These are phyloP conservation scores for Intubia oerlemansii DNA, from an alignment of 2,329 filamentous ascomycete genomes.

Conservation along the genomic window DNA sequence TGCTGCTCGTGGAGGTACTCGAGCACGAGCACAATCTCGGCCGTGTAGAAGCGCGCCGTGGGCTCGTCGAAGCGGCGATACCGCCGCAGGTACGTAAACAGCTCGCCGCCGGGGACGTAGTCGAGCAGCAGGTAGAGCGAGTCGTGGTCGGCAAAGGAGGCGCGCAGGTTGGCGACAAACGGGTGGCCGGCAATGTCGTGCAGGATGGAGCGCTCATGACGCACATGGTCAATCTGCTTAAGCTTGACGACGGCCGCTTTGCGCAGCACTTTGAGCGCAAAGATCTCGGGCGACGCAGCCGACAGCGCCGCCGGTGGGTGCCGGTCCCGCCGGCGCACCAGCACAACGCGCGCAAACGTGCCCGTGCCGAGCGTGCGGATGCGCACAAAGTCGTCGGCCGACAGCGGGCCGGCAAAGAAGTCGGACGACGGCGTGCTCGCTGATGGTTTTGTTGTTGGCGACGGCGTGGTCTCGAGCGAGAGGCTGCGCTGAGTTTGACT, in stretches of 20 bases:
- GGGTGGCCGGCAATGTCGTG: slow-evolving; percentile 59
- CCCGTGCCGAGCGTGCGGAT: slow-evolving; percentile 64
- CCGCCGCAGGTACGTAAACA: slow-evolving; percentile 64
- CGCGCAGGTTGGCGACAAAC: slow-evolving; percentile 61
- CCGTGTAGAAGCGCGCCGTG: slow-evolving; percentile 62
- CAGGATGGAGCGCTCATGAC: slow-evolving; percentile 62
- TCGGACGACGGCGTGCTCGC: not conserved
- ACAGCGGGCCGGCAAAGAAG: too few relatives aligned
- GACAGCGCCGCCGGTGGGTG: too few relatives aligned
- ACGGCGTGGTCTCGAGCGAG: too few relatives aligned
- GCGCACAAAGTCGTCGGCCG: slow-evolving; percentile 42
- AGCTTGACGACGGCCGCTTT: slow-evolving; percentile 56
- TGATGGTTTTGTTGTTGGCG: too few relatives aligned
- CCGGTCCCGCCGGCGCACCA: slow-evolving; percentile 35
- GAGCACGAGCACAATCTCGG: slow-evolving; percentile 64
- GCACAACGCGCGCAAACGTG: slow-evolving; percentile 66
- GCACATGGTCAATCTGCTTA: slow-evolving; percentile 73
- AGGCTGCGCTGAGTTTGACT: too few relatives aligned
- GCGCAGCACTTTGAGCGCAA: slow-evolving; percentile 60
- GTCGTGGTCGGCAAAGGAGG: slow-evolving; percentile 60
- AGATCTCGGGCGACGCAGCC: slow-evolving; percentile 42
- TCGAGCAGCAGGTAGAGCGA: slow-evolving; percentile 69
- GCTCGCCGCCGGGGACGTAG: slow-evolving; percentile 65
- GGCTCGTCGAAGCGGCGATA: slow-evolving; percentile 60
- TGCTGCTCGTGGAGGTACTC: slow-evolving; percentile 64